Evolutionary conservation across 495 filamentous ascomycete species (phyloP), one percentile per base, ranked within the genome.

Genomic region (Friedmanniomyces endolithicus): DNA sequence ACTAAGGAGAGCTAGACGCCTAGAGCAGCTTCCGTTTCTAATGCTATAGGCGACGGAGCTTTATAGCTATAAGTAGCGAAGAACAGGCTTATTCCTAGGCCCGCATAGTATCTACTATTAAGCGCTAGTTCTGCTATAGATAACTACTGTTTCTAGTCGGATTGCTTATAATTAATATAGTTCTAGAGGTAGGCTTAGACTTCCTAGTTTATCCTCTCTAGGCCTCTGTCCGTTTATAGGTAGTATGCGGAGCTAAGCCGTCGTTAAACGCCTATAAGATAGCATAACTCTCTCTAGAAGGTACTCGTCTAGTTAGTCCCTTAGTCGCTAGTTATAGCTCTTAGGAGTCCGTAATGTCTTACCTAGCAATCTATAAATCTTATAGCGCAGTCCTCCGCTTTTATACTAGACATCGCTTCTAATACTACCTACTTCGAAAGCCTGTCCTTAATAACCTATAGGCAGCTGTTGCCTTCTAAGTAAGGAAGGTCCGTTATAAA

Each of bases 311-410:
- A 45, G 41, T 45, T 45, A 7, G 41, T 45, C 9, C 41, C 41
- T 45, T 17, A 8, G 17, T 45, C 22, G 22, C 41, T 45, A 7
- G 41, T 45, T 8, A 45, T 45, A 17, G 22, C 41, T 9, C 17
- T 45, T 20, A 20, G 41, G 7, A 45, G 41, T 23, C 41, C 41
- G 41, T 45, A 45, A 45, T 45, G 41, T 45, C 22, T 45, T 45
- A 45, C 41, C 41, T 45, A 45, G 41, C 16, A 45, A n/a, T 45
- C 41, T 45, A 45, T 45, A 45, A 45, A 45, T 17, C 17, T 45
- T 20, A 8, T 17, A 8, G 17, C 22, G 22, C 17, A 45, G 9
- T 45, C 41, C 41, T 45, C 41, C 22, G 22, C 41, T 45, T 45
- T 45, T 45, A 45, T 45, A 45, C 17, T 20, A 20, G 41, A 17